A percentile compares a stretch with the other conserved stretches of the same genome.
Evolutionary conservation across 1,284 basidiomycete species (phyloP).

Genomic region (Naganishia cerealis): DNA sequence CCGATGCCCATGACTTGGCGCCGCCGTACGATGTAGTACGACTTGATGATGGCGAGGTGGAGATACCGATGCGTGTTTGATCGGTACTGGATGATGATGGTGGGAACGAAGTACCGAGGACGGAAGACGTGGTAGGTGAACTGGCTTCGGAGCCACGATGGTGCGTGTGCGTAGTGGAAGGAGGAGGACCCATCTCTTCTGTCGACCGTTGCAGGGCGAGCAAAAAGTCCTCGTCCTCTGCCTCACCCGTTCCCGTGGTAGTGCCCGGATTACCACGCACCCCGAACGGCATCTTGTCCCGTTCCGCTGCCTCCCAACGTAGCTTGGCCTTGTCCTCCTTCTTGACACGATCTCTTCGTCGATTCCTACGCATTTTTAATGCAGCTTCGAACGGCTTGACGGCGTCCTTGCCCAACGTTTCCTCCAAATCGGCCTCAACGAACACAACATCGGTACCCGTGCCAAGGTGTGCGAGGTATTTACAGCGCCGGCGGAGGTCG

Average conservation of each 20-base stretch:
- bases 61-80: constrained; percentile 24
- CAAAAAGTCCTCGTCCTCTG: constrained; percentile 44
- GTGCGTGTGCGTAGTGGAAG: constrained; percentile 55
- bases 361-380: constrained; percentile 70
- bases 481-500: constrained; percentile 87
- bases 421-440: constrained; percentile 79
- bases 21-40: constrained; percentile 31
- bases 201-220: constrained; percentile 44
- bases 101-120: constrained; percentile 11
- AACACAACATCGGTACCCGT: constrained; percentile 92
- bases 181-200: constrained; percentile 32
- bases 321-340: constrained; percentile 79
- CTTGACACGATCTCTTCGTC: constrained; percentile 71
- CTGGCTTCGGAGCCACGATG: constrained; percentile 11
- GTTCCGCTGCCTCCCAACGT: constrained; percentile 70
- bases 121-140: constrained; percentile 25
- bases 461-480: constrained; percentile 89
- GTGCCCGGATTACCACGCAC: constrained; percentile 4
- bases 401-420: constrained; percentile 70
- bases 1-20: constrained; percentile 38
- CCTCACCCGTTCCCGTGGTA: constrained; percentile 25
- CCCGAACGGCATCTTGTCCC: constrained; percentile 59
- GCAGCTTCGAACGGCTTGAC: constrained; percentile 76
- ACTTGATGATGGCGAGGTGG: constrained; percentile 30
- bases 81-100: constrained; percentile 38